Percentiles rank a stretch among this genome's conserved stretches.
phyloP scores from a whole-genome alignment of 2,329 filamentous ascomycete species.

The Rosellinia necatrix region DNA sequence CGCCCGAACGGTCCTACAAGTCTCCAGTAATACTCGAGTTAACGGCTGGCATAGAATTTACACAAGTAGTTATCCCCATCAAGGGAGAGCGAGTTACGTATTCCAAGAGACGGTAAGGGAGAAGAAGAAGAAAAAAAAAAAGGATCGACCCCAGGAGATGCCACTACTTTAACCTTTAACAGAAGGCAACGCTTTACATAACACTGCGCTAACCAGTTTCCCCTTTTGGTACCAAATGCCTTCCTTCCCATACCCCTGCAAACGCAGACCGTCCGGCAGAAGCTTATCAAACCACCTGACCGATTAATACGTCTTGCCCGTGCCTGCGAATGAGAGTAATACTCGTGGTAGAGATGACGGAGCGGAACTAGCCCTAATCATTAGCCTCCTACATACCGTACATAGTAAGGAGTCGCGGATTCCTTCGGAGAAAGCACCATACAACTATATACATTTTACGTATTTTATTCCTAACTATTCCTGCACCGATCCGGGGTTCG shows the following conservation, averaged over 20 bases:
- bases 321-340: no score
- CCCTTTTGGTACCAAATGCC: constrained; percentile 2
- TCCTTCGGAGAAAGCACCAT: constrained; percentile 19
- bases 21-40: no score
- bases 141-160: no score
- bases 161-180: background rate
- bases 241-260: background rate
- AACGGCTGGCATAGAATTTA: no score
- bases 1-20: no score
- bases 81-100: no score
- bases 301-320: background rate
- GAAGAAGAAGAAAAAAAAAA: background rate
- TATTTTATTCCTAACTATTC: constrained; percentile 12
- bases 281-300: background rate
- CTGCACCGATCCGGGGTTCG: constrained; percentile 4
- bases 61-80: no score
- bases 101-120: background rate
- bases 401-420: constrained; percentile 18
- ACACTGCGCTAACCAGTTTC: constrained; percentile 7
- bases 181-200: background rate
- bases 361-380: constrained; percentile 4
- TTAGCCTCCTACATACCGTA: background rate
- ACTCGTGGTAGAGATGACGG: background rate
- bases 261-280: background rate
- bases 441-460: constrained; percentile 16